These are phyloP conservation scores for Coemansia sp. DNA, from an alignment of 192 early-diverging fungal species.

Conservation along the genomic window DNA sequence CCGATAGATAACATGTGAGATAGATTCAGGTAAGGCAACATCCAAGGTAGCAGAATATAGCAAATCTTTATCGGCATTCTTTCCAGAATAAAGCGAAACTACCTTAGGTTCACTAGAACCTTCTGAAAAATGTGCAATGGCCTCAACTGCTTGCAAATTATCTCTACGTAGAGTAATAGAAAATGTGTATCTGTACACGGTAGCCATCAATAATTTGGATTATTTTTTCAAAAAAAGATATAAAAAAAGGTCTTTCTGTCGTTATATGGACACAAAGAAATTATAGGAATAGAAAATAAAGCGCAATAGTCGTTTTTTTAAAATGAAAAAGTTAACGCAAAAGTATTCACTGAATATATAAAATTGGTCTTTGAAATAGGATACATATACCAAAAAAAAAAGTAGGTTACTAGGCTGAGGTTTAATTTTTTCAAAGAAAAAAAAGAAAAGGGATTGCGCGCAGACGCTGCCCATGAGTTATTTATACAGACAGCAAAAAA, in stretches of 20 bases:
- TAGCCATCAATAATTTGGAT: conserved; percentile 5
- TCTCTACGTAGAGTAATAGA: conserved; percentile 12
- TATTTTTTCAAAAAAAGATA: not conserved
- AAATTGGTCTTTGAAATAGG: not conserved
- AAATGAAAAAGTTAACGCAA: not conserved
- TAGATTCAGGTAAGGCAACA: conserved; percentile 13
- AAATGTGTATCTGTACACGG: conserved; percentile 24
- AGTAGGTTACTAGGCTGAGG: conserved; percentile 2
- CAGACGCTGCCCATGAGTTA: conserved; percentile 2
- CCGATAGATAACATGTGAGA: conserved; percentile 19
- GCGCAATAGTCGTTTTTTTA: not conserved
- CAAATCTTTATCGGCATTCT: not conserved
- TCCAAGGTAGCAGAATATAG: conserved; percentile 15
- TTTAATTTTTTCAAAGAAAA: conserved; percentile 9
- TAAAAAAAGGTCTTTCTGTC: not conserved
- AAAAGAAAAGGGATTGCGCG: conserved; percentile 3
- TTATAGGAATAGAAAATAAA: conserved; percentile 1
- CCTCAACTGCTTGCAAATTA: conserved; percentile 16
- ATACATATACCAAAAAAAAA: conserved; percentile 9
- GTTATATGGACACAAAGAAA: not conserved
- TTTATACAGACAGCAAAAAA: conserved; percentile 1
- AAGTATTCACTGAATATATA: conserved; percentile 3
- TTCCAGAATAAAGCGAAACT: conserved; percentile 13
- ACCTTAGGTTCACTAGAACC: conserved; percentile 12
- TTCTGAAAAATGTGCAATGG: conserved; percentile 20